A percentile compares a stretch with the other conserved stretches of the same genome.
Conservation (phyloP, 2,329 filamentous ascomycete species). For the Dactylellina sp. region DNA sequence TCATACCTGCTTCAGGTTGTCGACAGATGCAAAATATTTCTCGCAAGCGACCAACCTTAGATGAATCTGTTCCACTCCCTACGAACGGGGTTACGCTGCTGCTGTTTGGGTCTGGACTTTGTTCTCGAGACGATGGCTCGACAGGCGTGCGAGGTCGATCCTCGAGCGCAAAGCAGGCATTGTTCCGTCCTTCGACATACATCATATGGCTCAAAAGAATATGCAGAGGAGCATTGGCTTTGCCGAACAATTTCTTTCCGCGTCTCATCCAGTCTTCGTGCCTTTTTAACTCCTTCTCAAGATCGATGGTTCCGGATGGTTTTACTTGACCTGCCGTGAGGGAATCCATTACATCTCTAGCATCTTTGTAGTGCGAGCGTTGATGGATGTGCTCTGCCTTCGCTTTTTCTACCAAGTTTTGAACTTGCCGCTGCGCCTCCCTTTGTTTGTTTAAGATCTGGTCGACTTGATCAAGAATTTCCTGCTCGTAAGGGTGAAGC, state of each 20-base stretch:
- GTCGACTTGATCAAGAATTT: slow-evolving; percentile 85
- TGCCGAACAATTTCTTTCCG: slow-evolving; percentile 97
- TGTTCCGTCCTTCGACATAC: slow-evolving; percentile 88
- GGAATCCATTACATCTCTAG: slow-evolving; percentile 88
- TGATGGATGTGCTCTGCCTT: slow-evolving; percentile 79
- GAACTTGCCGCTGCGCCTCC: slow-evolving; percentile 88
- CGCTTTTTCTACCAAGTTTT: slow-evolving; percentile 82
- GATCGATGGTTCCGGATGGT: slow-evolving; percentile 86
- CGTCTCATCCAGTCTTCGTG: slow-evolving; percentile 99
- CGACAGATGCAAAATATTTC: slow-evolving; percentile 98
- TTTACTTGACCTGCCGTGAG: slow-evolving; percentile 92
- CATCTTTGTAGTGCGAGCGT: slow-evolving; percentile 86
- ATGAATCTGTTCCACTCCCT: slow-evolving; percentile 47
- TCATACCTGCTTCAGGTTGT: slow-evolving; percentile 93
- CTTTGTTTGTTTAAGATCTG: slow-evolving; percentile 95
- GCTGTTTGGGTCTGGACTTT: slow-evolving; percentile 68
- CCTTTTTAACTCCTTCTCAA: slow-evolving; percentile 92
- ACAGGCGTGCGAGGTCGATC: slow-evolving; percentile 91
- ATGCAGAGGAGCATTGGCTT: slow-evolving; percentile 95
- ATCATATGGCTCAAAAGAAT: slow-evolving; percentile 96
- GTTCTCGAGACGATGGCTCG: slow-evolving; percentile 89
- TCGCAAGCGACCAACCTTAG: slow-evolving; percentile 69
- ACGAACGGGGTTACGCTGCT: slow-evolving; percentile 43
- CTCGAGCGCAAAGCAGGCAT: slow-evolving; percentile 88
- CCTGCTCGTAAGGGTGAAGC: slow-evolving; percentile 77